Base-by-base conservation (phyloP, 306 rosid species). In the Pueraria montana region DNA sequence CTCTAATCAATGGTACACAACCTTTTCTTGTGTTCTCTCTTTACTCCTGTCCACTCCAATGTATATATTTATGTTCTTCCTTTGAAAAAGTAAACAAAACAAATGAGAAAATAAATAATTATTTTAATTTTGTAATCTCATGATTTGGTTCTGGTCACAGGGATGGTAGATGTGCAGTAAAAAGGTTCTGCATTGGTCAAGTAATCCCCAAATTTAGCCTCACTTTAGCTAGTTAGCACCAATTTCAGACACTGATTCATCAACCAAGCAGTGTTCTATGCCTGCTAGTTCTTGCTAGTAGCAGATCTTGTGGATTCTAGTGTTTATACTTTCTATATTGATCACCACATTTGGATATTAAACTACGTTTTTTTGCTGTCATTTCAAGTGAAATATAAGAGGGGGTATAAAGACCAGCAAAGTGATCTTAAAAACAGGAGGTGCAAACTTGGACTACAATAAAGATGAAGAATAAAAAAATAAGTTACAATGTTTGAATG, bases 151-250 rank as follows among this genome's bases (percentile, higher is more conserved):
- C 46, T 76, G 80, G 68, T 74, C 65, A 40, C 88, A 91, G 95
- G 95, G 79, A 87, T 85, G 87, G 86, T 91, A 88, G 90, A 84
- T 89, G 89, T 83, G 90, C 53, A 77, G 76, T 84, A 26, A 83
- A 18, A 77, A 73, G 82, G 85, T 79, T 84, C 71, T 62, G 40
- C 91, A 85, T 85, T 93, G 84, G 67, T 81, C 64, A 63, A 86
- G 92, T 89, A 84, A 73, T 74, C 80, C 78, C 66, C 87, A 91
- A 95, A 93, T 93, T 95, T 93, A 89, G 84, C 79, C 14, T 67
- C 46, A 32, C 46, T 70, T 64, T 21, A 48, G 36, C 80, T 40
- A 8, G 3, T 68, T 17, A 59, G 46, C 53, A 49, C 46, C 66
- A 58, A 75, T 76, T 86, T 80, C 23, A 4, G 7, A n/a, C 70